Evolutionary conservation across 2,329 filamentous ascomycete genomes (phyloP), one percentile per base, ranked within the genome.

Genomic region (Fusarium annulatum): DNA sequence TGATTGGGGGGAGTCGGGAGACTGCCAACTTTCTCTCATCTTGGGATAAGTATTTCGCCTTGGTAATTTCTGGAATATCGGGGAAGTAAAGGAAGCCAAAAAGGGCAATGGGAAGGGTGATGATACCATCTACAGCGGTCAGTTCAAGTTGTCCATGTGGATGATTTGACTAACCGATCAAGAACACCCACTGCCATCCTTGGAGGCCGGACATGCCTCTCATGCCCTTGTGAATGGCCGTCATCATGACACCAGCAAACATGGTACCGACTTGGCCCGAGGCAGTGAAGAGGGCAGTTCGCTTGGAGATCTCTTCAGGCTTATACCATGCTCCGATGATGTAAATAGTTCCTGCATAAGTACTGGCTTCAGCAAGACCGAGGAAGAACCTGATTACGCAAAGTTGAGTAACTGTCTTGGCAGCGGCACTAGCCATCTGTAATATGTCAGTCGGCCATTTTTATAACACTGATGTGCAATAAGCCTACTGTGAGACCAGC

Each of bases 171-270:
- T 14, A 30, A 73, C 71, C 72, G 5, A 77, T 76, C 7, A 77
- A 39, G 28, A 77, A 77, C 5, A 85, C 78, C 85, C 85, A 86
- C 41, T 88, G 81, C 88, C 89, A 91, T 0, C 86, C 87, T 14
- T 61, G 61, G 0, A 78, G 49, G 9, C 85, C 84, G 12, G 76
- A 76, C 16, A 83, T 76, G 1, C 87, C 86, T 30, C 86, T 74
- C 65, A 80, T 77, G 2, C 64, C 62, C 45, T 65, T 69, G 7
- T 79, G 69, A 7, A 79, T 79, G 1, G 85, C 86, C 0, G 86
- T 86, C 77, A 89, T 88, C 70, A 90, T 85, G 55, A 89, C 88
- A 0, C 89, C 89, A 3, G 86, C 85, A 62, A 91, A 89, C 85
- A 91, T 88, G 0, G 84, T 88, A 0, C 88, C 89, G 0, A 87